Conservation (phyloP, 73 alveolate genomes). For the Stentor roeselii region DNA sequence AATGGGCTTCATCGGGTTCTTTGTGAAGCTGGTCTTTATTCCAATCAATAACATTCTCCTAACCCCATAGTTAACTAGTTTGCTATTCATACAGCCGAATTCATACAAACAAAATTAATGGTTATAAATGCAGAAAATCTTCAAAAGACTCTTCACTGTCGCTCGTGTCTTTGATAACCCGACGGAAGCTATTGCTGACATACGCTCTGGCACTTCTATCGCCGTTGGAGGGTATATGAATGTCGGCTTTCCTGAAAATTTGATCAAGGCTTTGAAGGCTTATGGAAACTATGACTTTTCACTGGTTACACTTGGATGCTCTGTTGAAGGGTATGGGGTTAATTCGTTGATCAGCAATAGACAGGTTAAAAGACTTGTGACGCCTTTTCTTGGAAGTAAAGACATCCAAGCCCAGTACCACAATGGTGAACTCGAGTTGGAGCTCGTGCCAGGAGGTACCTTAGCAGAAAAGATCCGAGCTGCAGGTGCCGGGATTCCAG, state of each 20-base stretch:
- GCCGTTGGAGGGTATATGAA: conserved; percentile 83
- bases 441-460: conserved; percentile 79
- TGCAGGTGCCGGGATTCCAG: conserved; percentile 90
- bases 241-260: conserved; percentile 86
- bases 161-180: not conserved
- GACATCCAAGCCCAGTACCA: conserved; percentile 56
- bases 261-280: conserved; percentile 56
- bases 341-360: not conserved
- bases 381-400: conserved; percentile 53
- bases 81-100: too few relatives aligned
- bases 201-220: conserved; percentile 68
- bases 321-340: conserved; percentile 31
- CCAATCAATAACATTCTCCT: too few relatives aligned
- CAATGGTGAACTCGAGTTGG: conserved; percentile 70
- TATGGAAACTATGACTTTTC: conserved; percentile 63
- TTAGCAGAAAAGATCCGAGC: conserved; percentile 83
- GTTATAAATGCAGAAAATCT: not conserved
- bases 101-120: too few relatives aligned
- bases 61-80: too few relatives aligned
- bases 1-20: too few relatives aligned
- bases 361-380: conserved; percentile 31
- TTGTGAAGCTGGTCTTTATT: too few relatives aligned
- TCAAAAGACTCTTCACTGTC: not conserved
- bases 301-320: conserved; percentile 67
- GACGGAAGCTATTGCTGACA: conserved; percentile 53